Evolutionary conservation across 805 yeast species (phyloP), one percentile per base, ranked within the genome.

Genomic region (Maudiozyma turicensis): DNA sequence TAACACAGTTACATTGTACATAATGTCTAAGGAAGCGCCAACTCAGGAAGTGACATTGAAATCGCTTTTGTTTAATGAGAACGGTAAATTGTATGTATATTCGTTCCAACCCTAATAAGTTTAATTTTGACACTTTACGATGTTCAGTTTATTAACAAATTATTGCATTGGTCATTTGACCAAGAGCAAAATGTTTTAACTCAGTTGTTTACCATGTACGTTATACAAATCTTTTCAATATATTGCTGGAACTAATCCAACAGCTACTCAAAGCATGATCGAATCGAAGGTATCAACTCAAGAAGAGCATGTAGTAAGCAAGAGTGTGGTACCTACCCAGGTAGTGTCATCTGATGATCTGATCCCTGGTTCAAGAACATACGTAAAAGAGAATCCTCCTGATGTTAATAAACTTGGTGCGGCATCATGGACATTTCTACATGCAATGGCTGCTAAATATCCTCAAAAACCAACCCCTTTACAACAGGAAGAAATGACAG

Each of bases 401-500:
- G 98, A 93, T 68, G 93, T 86, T 3, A 82, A 75, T 48, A 73
- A 74, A 51, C 67, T 93, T 8, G 99, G 99, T 1, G 73, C 81
- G 43, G 80, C 95, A 0, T 81, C 96, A 3, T 93, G 99, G 99
- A 87, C 95, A 1, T 76, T 91, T 41, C 69, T 93, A 39, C 99
- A 93, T 60, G 75, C 95, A 0, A 76, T 91, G 50, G 96, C 97
- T 0, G 96, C 97, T 0, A 78, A 78, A 15, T 93, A 88, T 59
- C 98, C 99, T 0, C 81, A 73, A 31, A 20, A 43, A n/a, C 95
- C 99, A 2, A 61, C 77, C 2, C 58, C 58, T 3, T 67, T 69
- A 28, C 80, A 89, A 57, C 91, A 90, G 67, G 55, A 65, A 5
- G 95, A 88, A 50, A 77, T 91, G 82, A 69, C 68, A 44, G 77